A percentile compares a stretch with the other conserved stretches of the same genome.
Conservation (phyloP, 2,329 filamentous ascomycete genomes). For the Fusarium virguliforme region DNA sequence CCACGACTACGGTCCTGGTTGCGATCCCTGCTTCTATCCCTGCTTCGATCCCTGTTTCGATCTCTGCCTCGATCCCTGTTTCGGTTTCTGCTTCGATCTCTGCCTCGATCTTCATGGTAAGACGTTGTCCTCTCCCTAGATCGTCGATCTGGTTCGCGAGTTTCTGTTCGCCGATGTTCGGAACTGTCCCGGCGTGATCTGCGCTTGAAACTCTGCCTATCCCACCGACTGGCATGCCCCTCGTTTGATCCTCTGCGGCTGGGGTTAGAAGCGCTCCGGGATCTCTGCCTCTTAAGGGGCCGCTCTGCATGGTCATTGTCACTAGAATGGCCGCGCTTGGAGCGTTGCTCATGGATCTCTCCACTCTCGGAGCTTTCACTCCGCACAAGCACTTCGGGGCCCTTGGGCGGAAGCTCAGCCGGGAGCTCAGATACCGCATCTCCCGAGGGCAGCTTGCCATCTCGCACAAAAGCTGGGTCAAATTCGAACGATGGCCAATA, state of each 20-base stretch:
- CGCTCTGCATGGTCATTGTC: slow-evolving; percentile 36
- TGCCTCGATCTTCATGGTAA: slow-evolving; percentile 35
- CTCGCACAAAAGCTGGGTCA: slow-evolving; percentile 62
- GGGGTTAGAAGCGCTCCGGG: slow-evolving; percentile 29
- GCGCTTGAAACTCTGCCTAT: slow-evolving; percentile 29
- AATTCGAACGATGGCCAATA: slow-evolving; percentile 60
- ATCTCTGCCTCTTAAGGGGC: slow-evolving; percentile 44
- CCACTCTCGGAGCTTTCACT: slow-evolving; percentile 41
- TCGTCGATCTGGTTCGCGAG: slow-evolving; percentile 29
- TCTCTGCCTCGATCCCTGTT: neutral
- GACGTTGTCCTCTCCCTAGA: slow-evolving; percentile 32
- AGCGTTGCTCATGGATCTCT: slow-evolving; percentile 30
- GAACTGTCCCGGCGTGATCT: slow-evolving; percentile 37
- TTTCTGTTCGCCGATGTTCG: slow-evolving; percentile 26
- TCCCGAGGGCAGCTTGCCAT: slow-evolving; percentile 46
- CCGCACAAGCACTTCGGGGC: slow-evolving; percentile 20
- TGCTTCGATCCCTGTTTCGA: neutral
- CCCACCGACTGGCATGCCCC: slow-evolving; percentile 12
- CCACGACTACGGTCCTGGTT: slow-evolving; percentile 11
- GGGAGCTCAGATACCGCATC: slow-evolving; percentile 39
- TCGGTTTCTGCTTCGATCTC: slow-evolving; percentile 19
- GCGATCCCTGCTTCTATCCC: neutral
- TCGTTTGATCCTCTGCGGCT: slow-evolving; percentile 29
- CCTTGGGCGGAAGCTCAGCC: slow-evolving; percentile 24
- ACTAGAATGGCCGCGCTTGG: slow-evolving; percentile 37